Base-by-base conservation (phyloP, 2,329 filamentous ascomycete genomes). In the Triangularia verruculosa region DNA sequence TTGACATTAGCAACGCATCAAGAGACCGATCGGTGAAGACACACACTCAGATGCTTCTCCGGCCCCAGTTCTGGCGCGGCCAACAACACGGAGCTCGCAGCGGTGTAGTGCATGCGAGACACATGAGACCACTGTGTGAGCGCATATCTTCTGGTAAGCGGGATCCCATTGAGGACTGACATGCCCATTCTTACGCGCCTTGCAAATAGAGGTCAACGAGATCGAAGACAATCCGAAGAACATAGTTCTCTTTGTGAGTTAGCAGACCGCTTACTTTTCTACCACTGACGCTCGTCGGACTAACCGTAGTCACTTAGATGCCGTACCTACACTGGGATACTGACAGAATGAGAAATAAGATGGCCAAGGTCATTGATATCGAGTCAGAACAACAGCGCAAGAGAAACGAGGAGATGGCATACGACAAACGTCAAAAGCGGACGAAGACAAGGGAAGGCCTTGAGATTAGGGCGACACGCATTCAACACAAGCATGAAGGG, bases 241-340 rank as follows among this genome's bases (percentile, higher is more conserved):
- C 20, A 56, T 75, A 13, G 73, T 72, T 1, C 66, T 76, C 0
- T 77, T 59, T n/a, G 51, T 54, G 7, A 25, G 51, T 54, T 11
- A 24, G 12, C 20, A 6, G 3, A 9, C 12, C 15, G 8, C 5
- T 24, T 17, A 11, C 22, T 17, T 27, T 20, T 9, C n/a, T 20
- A 17, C 34, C 43, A 24, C 47, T 15, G 2, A 11, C 15, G 15
- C 9, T 13, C n/a, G n/a, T n/a, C n/a, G n/a, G 13, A 67, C 56
- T 58, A 27, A 57, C 43, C 8, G 15, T 51, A 4, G 5, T 1
- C 8, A 8, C 20, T 7, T 25, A 79, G 76, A 76, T 78, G 73
- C 76, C 77, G 1, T 79, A 74, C 34, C 71, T 78, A 2, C 76
- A 79, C 20, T 79, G 76, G 76, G 77, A 79, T 28, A 75, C 72